phyloP scores from a whole-genome alignment of 192 early-diverging fungal species.

The Dispira parvispora region DNA sequence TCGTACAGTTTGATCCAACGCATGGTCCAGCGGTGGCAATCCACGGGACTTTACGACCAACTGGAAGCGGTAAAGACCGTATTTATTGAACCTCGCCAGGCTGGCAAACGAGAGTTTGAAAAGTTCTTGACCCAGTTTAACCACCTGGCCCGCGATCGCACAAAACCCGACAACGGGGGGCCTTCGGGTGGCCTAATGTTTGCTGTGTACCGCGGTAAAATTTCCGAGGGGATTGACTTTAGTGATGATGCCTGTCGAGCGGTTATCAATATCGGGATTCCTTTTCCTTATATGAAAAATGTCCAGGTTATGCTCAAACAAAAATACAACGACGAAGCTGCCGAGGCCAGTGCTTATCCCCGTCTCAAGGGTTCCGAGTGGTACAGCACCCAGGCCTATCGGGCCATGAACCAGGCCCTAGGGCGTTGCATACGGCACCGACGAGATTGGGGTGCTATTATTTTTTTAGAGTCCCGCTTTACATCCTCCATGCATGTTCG shows the following conservation, averaged over 20 bases:
- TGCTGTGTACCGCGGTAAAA: slow-evolving; percentile 33
- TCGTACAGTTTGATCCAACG: slow-evolving; percentile 26
- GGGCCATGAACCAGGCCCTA: slow-evolving; percentile 39
- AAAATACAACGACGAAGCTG: slow-evolving; percentile 25
- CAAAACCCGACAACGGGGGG: slow-evolving; percentile 3
- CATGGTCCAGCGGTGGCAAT: slow-evolving; percentile 23
- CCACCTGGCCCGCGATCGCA: slow-evolving; percentile 5
- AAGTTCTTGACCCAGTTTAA: slow-evolving; percentile 19
- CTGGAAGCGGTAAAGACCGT: slow-evolving; percentile 18
- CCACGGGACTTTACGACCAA: slow-evolving; percentile 14
- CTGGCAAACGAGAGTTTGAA: slow-evolving; percentile 21
- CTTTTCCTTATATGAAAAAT: slow-evolving; percentile 31
- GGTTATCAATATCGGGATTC: slow-evolving; percentile 36
- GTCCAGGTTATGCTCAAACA: slow-evolving; percentile 30
- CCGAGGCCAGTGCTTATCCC: background rate
- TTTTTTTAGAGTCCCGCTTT: slow-evolving; percentile 40
- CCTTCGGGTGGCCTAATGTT: slow-evolving; percentile 23
- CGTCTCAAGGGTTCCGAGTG: slow-evolving; percentile 27
- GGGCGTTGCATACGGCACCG: slow-evolving; percentile 40
- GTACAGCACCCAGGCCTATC: slow-evolving; percentile 40
- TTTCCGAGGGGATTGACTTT: slow-evolving; percentile 30
- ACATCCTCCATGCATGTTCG: slow-evolving; percentile 12
- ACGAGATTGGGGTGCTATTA: slow-evolving; percentile 38
- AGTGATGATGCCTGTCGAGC: slow-evolving; percentile 26
- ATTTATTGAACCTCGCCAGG: slow-evolving; percentile 24